These are phyloP conservation scores for Holtermanniella nyarrowii DNA, from an alignment of 768 basidiomycete genomes.

Conservation along the genomic window DNA sequence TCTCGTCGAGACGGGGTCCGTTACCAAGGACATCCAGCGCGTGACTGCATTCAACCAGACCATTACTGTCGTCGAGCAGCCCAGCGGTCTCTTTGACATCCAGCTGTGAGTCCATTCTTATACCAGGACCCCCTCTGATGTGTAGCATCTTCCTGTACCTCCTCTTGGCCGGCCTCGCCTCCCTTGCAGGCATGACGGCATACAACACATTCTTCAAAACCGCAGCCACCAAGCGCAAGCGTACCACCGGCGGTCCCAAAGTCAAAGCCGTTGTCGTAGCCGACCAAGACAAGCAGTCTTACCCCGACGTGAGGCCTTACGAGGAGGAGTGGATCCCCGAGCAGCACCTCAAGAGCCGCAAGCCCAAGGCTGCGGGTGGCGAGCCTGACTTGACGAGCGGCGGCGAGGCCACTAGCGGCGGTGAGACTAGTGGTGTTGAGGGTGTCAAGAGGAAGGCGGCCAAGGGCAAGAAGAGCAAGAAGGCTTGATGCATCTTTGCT, in stretches of 20 bases:
- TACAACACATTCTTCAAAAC: constrained; percentile 30
- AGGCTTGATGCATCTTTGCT: neutral
- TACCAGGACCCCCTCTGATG: neutral
- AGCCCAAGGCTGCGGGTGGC: constrained; percentile 15
- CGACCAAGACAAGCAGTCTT: constrained; percentile 16
- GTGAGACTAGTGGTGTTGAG: constrained; percentile 27
- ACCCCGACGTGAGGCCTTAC: constrained; percentile 37
- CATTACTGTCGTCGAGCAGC: constrained; percentile 41
- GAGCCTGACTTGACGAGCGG: constrained; percentile 25
- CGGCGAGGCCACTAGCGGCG: constrained; percentile 37
- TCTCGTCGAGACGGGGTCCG: constrained; percentile 14
- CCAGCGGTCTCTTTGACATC: constrained; percentile 39
- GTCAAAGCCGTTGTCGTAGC: constrained; percentile 26
- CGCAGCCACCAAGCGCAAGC: constrained; percentile 4
- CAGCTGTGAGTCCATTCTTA: constrained; percentile 19
- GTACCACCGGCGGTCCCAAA: constrained; percentile 6
- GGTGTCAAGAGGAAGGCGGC: constrained; percentile 25
- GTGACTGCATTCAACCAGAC: constrained; percentile 41
- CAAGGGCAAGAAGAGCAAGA: constrained; percentile 25
- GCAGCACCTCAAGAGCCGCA: constrained; percentile 29
- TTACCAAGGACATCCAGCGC: constrained; percentile 25
- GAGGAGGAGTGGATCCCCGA: constrained; percentile 44
- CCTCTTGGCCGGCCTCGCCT: constrained; percentile 29
- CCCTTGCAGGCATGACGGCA: constrained; percentile 24
- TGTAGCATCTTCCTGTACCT: constrained; percentile 40